Conservation (phyloP, 1,284 basidiomycete genomes). For the Mycena citricolor region DNA sequence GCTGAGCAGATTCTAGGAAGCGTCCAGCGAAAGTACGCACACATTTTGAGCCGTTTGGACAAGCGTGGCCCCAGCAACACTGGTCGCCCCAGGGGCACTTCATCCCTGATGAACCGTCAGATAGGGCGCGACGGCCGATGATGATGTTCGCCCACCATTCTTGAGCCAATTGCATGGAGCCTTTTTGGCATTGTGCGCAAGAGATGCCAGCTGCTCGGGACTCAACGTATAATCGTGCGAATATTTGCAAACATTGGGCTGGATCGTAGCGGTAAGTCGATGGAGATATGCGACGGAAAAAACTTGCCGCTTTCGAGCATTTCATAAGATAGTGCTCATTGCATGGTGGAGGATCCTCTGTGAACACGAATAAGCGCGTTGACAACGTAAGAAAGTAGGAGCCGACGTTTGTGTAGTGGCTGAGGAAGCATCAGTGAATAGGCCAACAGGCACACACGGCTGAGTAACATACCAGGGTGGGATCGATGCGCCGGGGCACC, state of each 20-base stretch:
- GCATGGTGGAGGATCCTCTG: slow-evolving; percentile 75
- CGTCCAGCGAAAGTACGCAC: neutral
- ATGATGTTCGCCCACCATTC: slow-evolving; percentile 46
- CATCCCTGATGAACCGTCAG: slow-evolving; percentile 44
- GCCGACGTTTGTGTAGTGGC: slow-evolving; percentile 54
- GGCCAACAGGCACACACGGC: neutral
- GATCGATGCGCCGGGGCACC: slow-evolving; percentile 54
- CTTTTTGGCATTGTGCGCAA: slow-evolving; percentile 74
- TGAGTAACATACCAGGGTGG: slow-evolving; percentile 45
- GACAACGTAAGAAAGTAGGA: slow-evolving; percentile 12
- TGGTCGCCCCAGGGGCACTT: slow-evolving; percentile 67
- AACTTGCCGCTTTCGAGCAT: slow-evolving; percentile 72
- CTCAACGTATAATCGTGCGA: slow-evolving; percentile 74
- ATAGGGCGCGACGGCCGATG: neutral
- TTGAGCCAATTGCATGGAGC: slow-evolving; percentile 80
- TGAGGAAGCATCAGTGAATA: slow-evolving; percentile 28
- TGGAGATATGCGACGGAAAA: neutral
- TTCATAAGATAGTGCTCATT: slow-evolving; percentile 78
- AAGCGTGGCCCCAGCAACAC: slow-evolving; percentile 82
- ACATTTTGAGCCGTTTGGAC: slow-evolving; percentile 61
- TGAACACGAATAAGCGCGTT: slow-evolving; percentile 18
- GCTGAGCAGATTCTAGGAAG: neutral
- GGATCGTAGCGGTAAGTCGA: slow-evolving; percentile 14
- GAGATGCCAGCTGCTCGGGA: slow-evolving; percentile 60
- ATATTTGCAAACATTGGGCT: slow-evolving; percentile 72